Base-by-base conservation (phyloP, 2,329 filamentous ascomycete genomes). In the Aspergillus glaucus region DNA sequence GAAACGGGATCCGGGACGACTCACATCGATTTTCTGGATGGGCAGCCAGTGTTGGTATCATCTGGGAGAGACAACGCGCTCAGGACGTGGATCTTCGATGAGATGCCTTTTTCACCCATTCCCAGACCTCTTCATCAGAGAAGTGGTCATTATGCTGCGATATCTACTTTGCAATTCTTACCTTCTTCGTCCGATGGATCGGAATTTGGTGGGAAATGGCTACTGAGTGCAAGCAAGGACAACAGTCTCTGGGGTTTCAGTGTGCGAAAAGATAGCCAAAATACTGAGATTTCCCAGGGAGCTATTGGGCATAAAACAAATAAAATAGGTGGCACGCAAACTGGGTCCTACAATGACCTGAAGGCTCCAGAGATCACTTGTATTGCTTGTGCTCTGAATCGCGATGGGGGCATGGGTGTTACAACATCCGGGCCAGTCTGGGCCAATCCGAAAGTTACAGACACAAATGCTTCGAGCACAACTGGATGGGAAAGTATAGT, bases 401-500 rank as follows among this genome's bases (percentile, higher is more conserved):
- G 93, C 43, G 94, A 98, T 67, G 92, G 93, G 36, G 93, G 92
- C 0, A 95, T 96, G 67, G 92, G 91, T 32, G 84, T 88, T 6
- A 78, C 91, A 58, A 85, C 86, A 3, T 87, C 88, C 47, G 86
- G 86, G 43, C 78, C 83, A 3, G 82, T 95, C 49, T 97, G 92
- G 92, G 85, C 89, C 55, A 91, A 91, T 66, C 79, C 80, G 1
- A 81, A 82, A 58, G 75, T 76, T 22, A 81, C 84, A 48, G 82
- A 79, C n/a, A 72, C 78, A 8, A 85, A 90, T 67, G 83, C 86
- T 2, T 84, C 89, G 57, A 76, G 83, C 43, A 84, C 83, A 74
- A 95, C 91, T 2, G 93, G 93, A 1, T 98, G 93, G 93, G 94
- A 98, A 68, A 96, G 92, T 63, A 84, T 98, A 6, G 82, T 98